These are phyloP conservation scores for Physcomitrium patens DNA, from an alignment of 225 moss, liverwort and hornwort species.

Conservation along the genomic window DNA sequence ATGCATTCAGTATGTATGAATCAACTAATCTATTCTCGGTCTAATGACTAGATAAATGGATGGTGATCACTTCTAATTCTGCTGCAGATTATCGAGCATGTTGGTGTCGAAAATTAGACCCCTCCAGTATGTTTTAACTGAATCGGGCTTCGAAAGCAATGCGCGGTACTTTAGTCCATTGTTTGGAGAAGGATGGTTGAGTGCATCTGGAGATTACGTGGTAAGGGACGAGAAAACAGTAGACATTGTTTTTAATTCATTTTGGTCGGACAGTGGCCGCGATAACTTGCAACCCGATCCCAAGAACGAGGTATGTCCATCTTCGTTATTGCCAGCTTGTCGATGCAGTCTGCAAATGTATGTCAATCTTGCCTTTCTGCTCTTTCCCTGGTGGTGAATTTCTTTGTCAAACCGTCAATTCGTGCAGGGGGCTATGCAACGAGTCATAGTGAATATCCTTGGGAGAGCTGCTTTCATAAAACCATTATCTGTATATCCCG, in stretches of 20 bases:
- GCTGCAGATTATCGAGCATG: constrained; percentile 38
- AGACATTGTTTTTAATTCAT: constrained; percentile 54
- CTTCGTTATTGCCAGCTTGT: no score
- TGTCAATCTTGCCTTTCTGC: no score
- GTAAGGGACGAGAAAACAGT: constrained; percentile 50
- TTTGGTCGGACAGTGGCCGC: constrained; percentile 47
- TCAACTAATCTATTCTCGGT: neutral
- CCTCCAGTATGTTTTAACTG: constrained; percentile 43
- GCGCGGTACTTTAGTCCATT: constrained; percentile 49
- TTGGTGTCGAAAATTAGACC: constrained; percentile 37
- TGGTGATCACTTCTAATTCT: neutral
- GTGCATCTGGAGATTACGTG: constrained; percentile 58
- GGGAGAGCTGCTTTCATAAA: constrained; percentile 44
- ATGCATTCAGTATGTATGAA: no score
- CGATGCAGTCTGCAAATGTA: no score
- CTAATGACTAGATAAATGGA: neutral
- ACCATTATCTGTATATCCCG: constrained; percentile 46
- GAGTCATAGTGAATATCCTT: constrained; percentile 47
- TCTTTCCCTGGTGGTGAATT: neutral
- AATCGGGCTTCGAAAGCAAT: constrained; percentile 48
- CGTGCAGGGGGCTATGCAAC: constrained; percentile 33
- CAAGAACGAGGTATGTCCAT: constrained; percentile 41
- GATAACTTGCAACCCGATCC: constrained; percentile 55
- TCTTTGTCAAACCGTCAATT: no score
- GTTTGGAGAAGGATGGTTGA: constrained; percentile 55